Evolutionary conservation across 2,329 filamentous ascomycete species (phyloP), one percentile per base, ranked within the genome.

Genomic region (Colletotrichum tabaci): DNA sequence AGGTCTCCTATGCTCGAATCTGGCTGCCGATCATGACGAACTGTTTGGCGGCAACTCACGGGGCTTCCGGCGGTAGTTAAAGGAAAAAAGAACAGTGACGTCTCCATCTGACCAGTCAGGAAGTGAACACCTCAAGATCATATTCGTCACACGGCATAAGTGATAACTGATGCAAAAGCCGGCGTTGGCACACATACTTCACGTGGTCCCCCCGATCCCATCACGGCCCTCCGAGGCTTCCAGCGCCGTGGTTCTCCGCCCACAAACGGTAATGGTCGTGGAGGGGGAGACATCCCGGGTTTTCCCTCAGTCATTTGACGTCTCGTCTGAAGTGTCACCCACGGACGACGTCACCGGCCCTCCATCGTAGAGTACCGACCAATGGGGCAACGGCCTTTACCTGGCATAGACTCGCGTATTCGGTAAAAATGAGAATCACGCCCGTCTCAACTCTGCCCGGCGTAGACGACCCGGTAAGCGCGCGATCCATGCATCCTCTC

Each of bases 271-370:
- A 9, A 26, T 6, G 15, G 10, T 9, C 10, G 1, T 13, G 21
- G 47, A 16, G 26, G 26, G 26, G 6, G 15, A 52, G 12, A 13
- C 10, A 53, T 60, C 30, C 21, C 16, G 3, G 6, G 15, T 2
- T 30, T 21, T 13, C 26, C 3, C 4, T 53, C 16, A 16, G 49
- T 30, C 12, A 63, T 30, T 52, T 42, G 47, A n/a, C 21, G 21
- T 63, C 61, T 63, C 61, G 49, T 63, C 47, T 26, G 35, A 42
- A 63, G 35, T 35, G n/a, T 18, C n/a, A 2, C 30, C 4, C 15
- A 38, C 16, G 4, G 46, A n/a, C 16, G 26, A 35, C 16, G 47
- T 44, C 61, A 53, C 21, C 9, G 9, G 9, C n/a, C 3, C 44
- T 10, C 35, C 15, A 38, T 26, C 21, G 7, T 7, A 35, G 6